These are phyloP conservation scores for Fraxinus quadrangulata DNA, from an alignment of 257 asterid genomes.

Conservation along the genomic window DNA sequence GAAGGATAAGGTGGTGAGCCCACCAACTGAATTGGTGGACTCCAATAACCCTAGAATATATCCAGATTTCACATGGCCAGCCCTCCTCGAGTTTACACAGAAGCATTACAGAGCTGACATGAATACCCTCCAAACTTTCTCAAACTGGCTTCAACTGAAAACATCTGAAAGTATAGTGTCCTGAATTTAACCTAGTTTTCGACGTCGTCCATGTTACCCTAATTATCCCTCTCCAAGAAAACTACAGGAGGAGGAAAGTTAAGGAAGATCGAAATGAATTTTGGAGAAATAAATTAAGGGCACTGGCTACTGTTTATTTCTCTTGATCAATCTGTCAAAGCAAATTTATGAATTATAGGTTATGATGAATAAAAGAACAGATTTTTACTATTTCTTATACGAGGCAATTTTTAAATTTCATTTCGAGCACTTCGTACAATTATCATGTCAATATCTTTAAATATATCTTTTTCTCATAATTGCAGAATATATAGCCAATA, in stretches of 20 bases:
- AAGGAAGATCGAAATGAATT: background rate
- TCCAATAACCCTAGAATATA: slow-evolving; percentile 61
- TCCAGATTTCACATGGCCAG: slow-evolving; percentile 81
- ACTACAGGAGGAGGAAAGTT: background rate
- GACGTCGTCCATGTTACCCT: background rate
- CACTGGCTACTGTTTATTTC: background rate
- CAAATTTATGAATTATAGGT: background rate
- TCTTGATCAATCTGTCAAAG: background rate
- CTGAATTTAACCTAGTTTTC: background rate
- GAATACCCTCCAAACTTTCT: slow-evolving; percentile 74
- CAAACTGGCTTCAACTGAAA: slow-evolving; percentile 53
- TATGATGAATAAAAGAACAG: background rate
- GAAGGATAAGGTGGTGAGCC: slow-evolving; percentile 77
- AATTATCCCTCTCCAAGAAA: background rate
- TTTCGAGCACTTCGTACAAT: slow-evolving; percentile 11
- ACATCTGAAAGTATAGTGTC: slow-evolving; percentile 24
- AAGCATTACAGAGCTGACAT: slow-evolving; percentile 91
- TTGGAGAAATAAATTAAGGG: background rate
- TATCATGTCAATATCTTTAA: slow-evolving; percentile 24
- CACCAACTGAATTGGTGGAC: slow-evolving; percentile 84
- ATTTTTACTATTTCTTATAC: background rate
- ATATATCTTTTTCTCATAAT: background rate
- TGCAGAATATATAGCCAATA: background rate
- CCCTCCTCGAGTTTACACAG: slow-evolving; percentile 77
- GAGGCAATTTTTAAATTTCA: slow-evolving; percentile 35